Percentiles rank a stretch among this genome's conserved stretches.
phyloP scores from a whole-genome alignment of 2,329 filamentous ascomycete genomes.

The Trichophyton benhamiae region DNA sequence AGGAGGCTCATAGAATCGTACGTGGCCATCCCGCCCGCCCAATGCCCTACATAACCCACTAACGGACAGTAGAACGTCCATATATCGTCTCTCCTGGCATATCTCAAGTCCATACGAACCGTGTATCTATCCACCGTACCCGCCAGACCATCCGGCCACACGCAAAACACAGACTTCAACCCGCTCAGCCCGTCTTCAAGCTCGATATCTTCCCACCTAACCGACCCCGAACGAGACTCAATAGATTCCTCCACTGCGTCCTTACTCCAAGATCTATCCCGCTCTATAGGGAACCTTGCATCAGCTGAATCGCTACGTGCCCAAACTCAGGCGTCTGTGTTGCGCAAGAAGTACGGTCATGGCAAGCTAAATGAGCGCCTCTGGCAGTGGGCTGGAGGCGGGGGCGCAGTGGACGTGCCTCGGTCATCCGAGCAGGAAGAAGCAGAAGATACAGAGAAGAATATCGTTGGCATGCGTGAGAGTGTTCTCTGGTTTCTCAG shows the following conservation, averaged over 20 bases:
- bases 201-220: conserved; percentile 43
- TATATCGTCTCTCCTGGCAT: conserved; percentile 64
- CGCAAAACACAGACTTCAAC: conserved; percentile 26
- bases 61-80: conserved; percentile 59
- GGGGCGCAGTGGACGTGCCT: conserved; percentile 28
- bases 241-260: conserved; percentile 80
- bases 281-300: conserved; percentile 64
- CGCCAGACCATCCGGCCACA: conserved; percentile 41
- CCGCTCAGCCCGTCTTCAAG: conserved; percentile 12
- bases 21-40: conserved; percentile 21
- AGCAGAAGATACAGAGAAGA: conserved; percentile 59
- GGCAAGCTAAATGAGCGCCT: conserved; percentile 30
- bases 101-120: conserved; percentile 73
- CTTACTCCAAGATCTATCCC: conserved; percentile 72
- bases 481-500: conserved; percentile 73
- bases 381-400: conserved; percentile 53
- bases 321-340: conserved; percentile 57
- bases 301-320: conserved; percentile 73
- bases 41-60: background rate
- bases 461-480: conserved; percentile 60
- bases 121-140: conserved; percentile 77
- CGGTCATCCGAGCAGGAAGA: conserved; percentile 55
- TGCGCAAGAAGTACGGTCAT: conserved; percentile 58
- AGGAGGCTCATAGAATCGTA: conserved; percentile 89
- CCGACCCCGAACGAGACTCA: conserved; percentile 68